Base-by-base conservation (phyloP, 768 basidiomycete genomes). In the Lentinula aciculospora region DNA sequence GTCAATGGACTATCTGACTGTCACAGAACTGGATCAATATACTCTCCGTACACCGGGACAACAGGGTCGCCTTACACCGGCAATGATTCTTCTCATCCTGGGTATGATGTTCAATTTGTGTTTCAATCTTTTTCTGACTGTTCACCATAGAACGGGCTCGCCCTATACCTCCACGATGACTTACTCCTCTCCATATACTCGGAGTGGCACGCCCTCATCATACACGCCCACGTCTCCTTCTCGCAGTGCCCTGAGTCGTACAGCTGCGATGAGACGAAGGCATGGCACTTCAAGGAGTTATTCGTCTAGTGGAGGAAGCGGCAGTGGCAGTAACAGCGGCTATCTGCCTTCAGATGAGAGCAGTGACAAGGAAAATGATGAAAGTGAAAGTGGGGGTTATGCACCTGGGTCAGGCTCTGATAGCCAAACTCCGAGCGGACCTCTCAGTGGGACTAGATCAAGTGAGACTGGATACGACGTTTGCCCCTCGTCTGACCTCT, bases 211-310 rank as follows among this genome's bases (percentile, higher is more conserved):
- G 10, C 46, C 64, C 19, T 57, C 56, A 10, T 64, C 73, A 1
- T 74, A 72, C 29, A 72, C 75, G 7, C 71, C 76, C 0, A 73
- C 76, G 0, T 81, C 84, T 0, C 77, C 84, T 3, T 82, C 85
- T 1, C 71, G 74, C 1, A 71, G 72, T 2, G 65, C 76, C 1
- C 72, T 89, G 19, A 81, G 84, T 7, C 76, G 88, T 23, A 79
- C 82, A 0, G 69, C 81, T 15, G 86, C 77, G 37, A 76, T 89
- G 6, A 72, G 85, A 55, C 72, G 86, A 58, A 73, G 83, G 34
- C 68, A 74, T 3, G 76, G 78, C 2, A 29, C 32, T 4, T 42
- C 59, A n/a, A 25, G 29, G 15, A 72, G 74, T 6, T 72, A 73
- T 53, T 77, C 80, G 1, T 75, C 66, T 2, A 61, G 58, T 50